These are phyloP conservation scores for Cadophora luteo-olivacea DNA, from an alignment of 2,329 filamentous ascomycete genomes.

Conservation along the genomic window DNA sequence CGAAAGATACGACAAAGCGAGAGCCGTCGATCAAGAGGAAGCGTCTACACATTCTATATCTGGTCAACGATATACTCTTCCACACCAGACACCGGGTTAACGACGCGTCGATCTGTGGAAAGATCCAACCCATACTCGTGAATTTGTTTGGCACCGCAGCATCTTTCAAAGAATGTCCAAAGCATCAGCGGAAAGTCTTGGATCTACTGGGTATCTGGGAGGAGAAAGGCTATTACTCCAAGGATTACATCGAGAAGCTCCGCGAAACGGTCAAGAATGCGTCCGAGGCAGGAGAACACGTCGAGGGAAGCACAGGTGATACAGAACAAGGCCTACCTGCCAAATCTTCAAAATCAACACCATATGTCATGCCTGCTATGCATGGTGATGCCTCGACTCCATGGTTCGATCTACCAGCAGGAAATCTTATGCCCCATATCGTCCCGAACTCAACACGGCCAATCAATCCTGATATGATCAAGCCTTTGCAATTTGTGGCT, in stretches of 20 bases:
- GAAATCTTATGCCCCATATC: constrained; percentile 80
- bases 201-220: constrained; percentile 74
- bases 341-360: constrained; percentile 65
- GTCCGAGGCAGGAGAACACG: constrained; percentile 40
- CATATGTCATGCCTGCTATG: constrained; percentile 74
- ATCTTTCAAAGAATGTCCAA: constrained; percentile 65
- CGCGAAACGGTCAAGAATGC: constrained; percentile 60
- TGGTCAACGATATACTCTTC: constrained; percentile 80
- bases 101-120: constrained; percentile 58
- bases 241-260: constrained; percentile 62
- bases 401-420: constrained; percentile 84
- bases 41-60: constrained; percentile 77
- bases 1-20: constrained; percentile 44
- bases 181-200: constrained; percentile 68
- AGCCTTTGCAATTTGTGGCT: constrained; percentile 71
- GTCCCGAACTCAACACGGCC: constrained; percentile 76
- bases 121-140: constrained; percentile 64
- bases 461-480: constrained; percentile 74
- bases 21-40: constrained; percentile 68
- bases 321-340: constrained; percentile 47
- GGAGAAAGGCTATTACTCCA: constrained; percentile 66
- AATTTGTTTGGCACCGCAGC: constrained; percentile 67
- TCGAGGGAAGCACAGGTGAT: constrained; percentile 31
- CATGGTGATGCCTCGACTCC: constrained; percentile 77
- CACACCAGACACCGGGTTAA: constrained; percentile 63